Base-by-base conservation (phyloP, 768 basidiomycete species). In the Clitopilus hobsonii region DNA sequence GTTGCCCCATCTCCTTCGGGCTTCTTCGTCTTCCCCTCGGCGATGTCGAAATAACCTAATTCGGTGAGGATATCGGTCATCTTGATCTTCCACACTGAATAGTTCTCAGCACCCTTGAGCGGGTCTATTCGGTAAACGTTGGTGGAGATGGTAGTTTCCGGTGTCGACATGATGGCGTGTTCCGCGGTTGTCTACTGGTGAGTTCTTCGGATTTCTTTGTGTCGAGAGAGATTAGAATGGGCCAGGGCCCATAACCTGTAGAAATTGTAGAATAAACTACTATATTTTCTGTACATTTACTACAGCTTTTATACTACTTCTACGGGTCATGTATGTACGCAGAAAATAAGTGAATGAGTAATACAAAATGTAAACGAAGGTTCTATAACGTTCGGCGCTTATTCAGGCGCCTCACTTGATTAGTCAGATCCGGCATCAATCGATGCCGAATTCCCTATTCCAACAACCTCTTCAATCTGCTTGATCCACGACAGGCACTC, bases 221-320 rank as follows among this genome's bases (percentile, higher is more conserved):
- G 6, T 30, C 29, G 29, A 30, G 49, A 52, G 48, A 49, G 30
- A 41, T 54, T 38, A 58, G 58, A 32, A 47, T 28, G 23, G 53
- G 49, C 27, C 61, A 60, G 66, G 66, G 68, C 66, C 65, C 64
- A 69, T 69, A 69, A 69, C 64, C 68, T 66, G 59, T 67, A 65
- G 62, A 56, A 49, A 30, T 30, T 30, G 7, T 6, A 7, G 14
- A 14, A 30, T 30, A 30, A 30, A 7, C 6, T 7, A 14, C 6
- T 30, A 14, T 30, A 30, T 30, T 30, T 30, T 14, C 7, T 30
- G 29, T 30, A 30, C 29, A 30, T 30, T 14, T 30, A 6, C 29
- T 7, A 30, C 29, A 30, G 14, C 29, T 7, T 30, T 30, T 30
- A 30, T n/a, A n/a, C n/a, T n/a, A n/a, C n/a, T n/a, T n/a, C n/a